Percentiles rank a stretch among this genome's conserved stretches.
Evolutionary conservation across 148 eudicot species (phyloP).

Genomic region (Rhododendron henanense): DNA sequence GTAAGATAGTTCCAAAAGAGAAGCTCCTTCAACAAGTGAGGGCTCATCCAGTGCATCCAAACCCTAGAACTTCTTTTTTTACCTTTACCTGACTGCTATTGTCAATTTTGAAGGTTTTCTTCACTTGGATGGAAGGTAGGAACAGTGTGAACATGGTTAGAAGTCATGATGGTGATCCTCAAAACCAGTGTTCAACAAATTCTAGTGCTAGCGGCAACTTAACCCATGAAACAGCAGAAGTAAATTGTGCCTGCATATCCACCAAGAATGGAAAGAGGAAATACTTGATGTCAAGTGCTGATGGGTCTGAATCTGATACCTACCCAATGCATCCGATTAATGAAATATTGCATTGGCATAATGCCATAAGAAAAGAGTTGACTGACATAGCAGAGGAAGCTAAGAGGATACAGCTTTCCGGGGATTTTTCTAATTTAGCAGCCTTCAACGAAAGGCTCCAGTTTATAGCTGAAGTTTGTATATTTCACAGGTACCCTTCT

Average conservation of each 20-base stretch:
- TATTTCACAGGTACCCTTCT: constrained; percentile 76
- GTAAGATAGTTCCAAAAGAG: constrained; percentile 82
- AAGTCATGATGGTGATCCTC: constrained; percentile 40
- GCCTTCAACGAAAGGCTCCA: constrained; percentile 81
- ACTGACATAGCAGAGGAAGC: constrained; percentile 87
- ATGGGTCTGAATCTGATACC: constrained; percentile 15
- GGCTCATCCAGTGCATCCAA: neutral
- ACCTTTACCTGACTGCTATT: constrained; percentile 14
- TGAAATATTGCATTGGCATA: constrained; percentile 88
- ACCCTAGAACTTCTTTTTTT: neutral
- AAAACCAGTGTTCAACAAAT: constrained; percentile 24
- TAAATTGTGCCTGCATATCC: constrained; percentile 56
- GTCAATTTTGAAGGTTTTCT: constrained; percentile 58
- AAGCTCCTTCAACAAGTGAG: constrained; percentile 88
- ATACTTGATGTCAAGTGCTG: constrained; percentile 30
- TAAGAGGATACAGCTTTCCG: constrained; percentile 61
- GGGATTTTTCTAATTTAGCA: constrained; percentile 70
- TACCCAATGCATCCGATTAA: constrained; percentile 47
- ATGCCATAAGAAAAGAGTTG: constrained; percentile 75
- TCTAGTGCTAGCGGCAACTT: constrained; percentile 28
- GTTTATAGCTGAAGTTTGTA: constrained; percentile 96
- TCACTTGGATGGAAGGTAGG: constrained; percentile 89
- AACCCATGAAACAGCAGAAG: constrained; percentile 24
- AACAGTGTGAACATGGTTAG: constrained; percentile 27
- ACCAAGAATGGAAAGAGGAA: constrained; percentile 50